A percentile compares a stretch with the other conserved stretches of the same genome.
These are phyloP conservation scores for Chamaenerion angustifolium DNA, from an alignment of 345 rosid genomes.

Conservation along the genomic window DNA sequence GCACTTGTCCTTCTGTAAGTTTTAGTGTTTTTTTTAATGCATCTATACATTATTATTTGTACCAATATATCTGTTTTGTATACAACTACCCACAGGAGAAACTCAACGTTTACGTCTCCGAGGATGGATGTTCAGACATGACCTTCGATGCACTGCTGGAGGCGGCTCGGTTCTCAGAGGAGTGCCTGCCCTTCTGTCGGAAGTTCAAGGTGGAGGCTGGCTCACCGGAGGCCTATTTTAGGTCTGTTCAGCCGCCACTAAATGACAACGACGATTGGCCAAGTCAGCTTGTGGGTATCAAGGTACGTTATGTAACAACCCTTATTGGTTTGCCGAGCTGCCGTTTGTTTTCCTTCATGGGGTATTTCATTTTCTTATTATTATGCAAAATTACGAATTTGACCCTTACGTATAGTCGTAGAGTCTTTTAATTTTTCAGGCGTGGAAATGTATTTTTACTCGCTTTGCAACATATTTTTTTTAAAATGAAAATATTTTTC, in stretches of 20 bases:
- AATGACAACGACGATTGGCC: background rate
- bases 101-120: slow-evolving; percentile 34
- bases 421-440: too few relatives aligned
- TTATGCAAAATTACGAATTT: too few relatives aligned
- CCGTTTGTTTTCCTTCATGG: too few relatives aligned
- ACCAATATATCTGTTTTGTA: slow-evolving; percentile 4
- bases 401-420: too few relatives aligned
- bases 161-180: slow-evolving; percentile 30
- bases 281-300: slow-evolving; percentile 4
- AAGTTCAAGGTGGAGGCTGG: slow-evolving; percentile 22
- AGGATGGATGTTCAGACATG: slow-evolving; percentile 31
- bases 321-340: too few relatives aligned
- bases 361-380: too few relatives aligned
- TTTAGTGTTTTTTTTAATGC: too few relatives aligned
- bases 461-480: too few relatives aligned
- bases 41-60: too few relatives aligned
- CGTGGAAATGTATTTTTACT: too few relatives aligned
- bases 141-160: slow-evolving; percentile 38
- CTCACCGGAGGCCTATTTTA: slow-evolving; percentile 35
- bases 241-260: background rate
- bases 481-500: too few relatives aligned
- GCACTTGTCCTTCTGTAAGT: slow-evolving; percentile 15
- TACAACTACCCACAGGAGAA: slow-evolving; percentile 30
- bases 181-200: slow-evolving; percentile 43
- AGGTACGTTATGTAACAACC: slow-evolving; percentile 17